These are phyloP conservation scores for Fragilariopsis cylindrus DNA, from an alignment of 108 stramenopile genomes.

Conservation along the genomic window DNA sequence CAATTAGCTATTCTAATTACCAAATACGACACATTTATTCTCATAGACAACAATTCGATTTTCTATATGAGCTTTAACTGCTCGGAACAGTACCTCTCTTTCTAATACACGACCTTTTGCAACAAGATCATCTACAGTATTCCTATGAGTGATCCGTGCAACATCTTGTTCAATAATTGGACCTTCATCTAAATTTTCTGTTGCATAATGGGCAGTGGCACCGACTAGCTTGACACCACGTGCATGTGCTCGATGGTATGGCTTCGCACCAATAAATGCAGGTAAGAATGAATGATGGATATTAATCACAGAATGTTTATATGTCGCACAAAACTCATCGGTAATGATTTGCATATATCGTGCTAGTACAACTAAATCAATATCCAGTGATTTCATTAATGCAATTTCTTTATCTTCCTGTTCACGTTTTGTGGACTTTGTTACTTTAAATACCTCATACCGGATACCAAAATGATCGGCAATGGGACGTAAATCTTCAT, in stretches of 20 bases:
- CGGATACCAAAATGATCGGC: constrained; percentile 78
- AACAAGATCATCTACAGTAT: constrained; percentile 66
- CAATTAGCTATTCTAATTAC: constrained; percentile 7
- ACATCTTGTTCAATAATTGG: constrained; percentile 83
- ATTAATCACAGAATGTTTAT: constrained; percentile 63
- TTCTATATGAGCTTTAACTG: constrained; percentile 78
- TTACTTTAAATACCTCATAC: constrained; percentile 50
- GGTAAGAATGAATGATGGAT: constrained; percentile 89
- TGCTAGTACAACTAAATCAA: constrained; percentile 79
- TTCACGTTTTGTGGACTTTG: constrained; percentile 62
- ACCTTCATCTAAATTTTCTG: constrained; percentile 75
- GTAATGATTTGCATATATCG: constrained; percentile 87
- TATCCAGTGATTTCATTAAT: constrained; percentile 29
- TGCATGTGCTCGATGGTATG: constrained; percentile 76
- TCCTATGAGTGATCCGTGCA: constrained; percentile 57
- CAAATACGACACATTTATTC: constrained; percentile 87
- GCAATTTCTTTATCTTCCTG: constrained; percentile 19
- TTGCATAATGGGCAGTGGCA: constrained; percentile 80
- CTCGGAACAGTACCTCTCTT: constrained; percentile 58
- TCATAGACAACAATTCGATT: constrained; percentile 74
- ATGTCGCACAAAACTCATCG: constrained; percentile 54
- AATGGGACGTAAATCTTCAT: constrained; percentile 58
- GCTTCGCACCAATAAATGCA: constrained; percentile 68
- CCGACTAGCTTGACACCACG: constrained; percentile 89
- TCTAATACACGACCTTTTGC: constrained; percentile 81